A percentile compares a stretch with the other conserved stretches of the same genome.
These are phyloP conservation scores for Aspergillus coremiiformis DNA, from an alignment of 495 filamentous ascomycete species.

Conservation along the genomic window DNA sequence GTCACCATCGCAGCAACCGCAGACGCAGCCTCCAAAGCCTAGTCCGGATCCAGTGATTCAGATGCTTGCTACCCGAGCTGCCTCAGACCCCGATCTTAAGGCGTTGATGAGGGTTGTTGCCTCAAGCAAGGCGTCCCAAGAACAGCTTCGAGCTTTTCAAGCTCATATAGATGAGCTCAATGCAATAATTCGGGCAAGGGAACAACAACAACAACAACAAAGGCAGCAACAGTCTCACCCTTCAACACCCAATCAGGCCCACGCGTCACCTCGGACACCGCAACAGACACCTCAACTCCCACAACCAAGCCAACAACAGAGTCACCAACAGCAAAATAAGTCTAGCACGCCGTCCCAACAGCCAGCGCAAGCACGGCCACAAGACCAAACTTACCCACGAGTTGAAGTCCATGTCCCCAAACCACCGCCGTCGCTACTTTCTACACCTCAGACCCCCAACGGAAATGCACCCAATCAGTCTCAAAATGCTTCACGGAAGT, in stretches of 20 bases:
- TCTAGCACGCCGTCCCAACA: conserved; percentile 2
- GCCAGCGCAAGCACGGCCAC: conserved; percentile 18
- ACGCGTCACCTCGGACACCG: conserved; percentile 3
- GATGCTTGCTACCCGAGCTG: conserved; percentile 79
- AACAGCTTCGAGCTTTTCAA: conserved; percentile 84
- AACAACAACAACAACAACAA: conserved; percentile 33
- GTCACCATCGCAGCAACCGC: conserved; percentile 26
- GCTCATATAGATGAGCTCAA: conserved; percentile 87
- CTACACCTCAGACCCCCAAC: conserved; percentile 16
- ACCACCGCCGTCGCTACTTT: conserved; percentile 26
- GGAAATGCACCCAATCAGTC: conserved; percentile 16
- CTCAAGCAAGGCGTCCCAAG: conserved; percentile 68
- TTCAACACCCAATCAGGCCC: conserved; percentile 15
- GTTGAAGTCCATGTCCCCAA: conserved; percentile 23
- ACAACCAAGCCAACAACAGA: conserved; percentile 9
- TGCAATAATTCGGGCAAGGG: conserved; percentile 44
- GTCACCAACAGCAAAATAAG: conserved; percentile 11
- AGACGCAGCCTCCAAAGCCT: conserved; percentile 38
- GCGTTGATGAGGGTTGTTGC: conserved; percentile 95
- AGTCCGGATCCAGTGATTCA: conserved; percentile 92
- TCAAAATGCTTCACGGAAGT: conserved; percentile 14
- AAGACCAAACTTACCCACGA: conserved; percentile 21
- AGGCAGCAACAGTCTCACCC: conserved; percentile 19
- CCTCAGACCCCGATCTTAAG: conserved; percentile 79
- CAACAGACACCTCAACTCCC: conserved; percentile 9